A percentile compares a stretch with the other conserved stretches of the same genome.
Evolutionary conservation across 2,329 filamentous ascomycete species (phyloP).

Genomic region (Fusarium ramigenum): DNA sequence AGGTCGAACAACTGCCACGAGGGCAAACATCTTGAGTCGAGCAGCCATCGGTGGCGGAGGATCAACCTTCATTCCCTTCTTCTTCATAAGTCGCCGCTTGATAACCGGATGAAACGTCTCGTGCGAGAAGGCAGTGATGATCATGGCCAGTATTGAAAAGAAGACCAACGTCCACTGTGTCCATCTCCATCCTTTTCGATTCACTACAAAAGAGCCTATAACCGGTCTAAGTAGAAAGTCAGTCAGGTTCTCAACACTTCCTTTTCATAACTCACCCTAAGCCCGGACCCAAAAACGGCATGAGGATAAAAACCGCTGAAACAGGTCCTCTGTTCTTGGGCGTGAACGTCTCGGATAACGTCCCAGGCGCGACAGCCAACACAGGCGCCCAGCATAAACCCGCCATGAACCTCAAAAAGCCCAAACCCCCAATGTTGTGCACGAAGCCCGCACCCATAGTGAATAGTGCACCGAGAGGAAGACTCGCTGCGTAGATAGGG

Average conservation of each 20-base stretch:
- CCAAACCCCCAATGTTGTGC: slow-evolving; percentile 59
- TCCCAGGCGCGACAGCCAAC: slow-evolving; percentile 59
- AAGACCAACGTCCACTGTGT: slow-evolving; percentile 62
- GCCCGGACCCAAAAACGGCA: slow-evolving; percentile 63
- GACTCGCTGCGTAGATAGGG: slow-evolving; percentile 58
- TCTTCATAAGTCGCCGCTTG: slow-evolving; percentile 50
- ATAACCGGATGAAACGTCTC: slow-evolving; percentile 68
- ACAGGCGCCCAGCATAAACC: slow-evolving; percentile 61
- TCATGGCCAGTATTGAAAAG: slow-evolving; percentile 51
- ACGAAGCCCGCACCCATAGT: slow-evolving; percentile 64
- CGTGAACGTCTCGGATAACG: slow-evolving; percentile 59
- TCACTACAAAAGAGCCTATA: slow-evolving; percentile 58
- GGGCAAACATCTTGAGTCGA: slow-evolving; percentile 49
- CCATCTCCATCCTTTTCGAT: slow-evolving; percentile 62
- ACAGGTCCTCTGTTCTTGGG: slow-evolving; percentile 54
- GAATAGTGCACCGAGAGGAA: slow-evolving; percentile 63
- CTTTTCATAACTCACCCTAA: slow-evolving; percentile 52
- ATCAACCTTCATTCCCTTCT: slow-evolving; percentile 46
- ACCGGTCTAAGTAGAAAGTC: slow-evolving; percentile 49
- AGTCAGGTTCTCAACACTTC: neutral
- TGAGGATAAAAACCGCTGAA: slow-evolving; percentile 58
- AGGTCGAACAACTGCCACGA: slow-evolving; percentile 59
- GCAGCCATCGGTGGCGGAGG: slow-evolving; percentile 35
- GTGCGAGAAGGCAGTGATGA: slow-evolving; percentile 53
- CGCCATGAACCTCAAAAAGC: slow-evolving; percentile 65